These are phyloP conservation scores for Novymonas esmeraldas DNA, from an alignment of 208 protist species.

Conservation along the genomic window DNA sequence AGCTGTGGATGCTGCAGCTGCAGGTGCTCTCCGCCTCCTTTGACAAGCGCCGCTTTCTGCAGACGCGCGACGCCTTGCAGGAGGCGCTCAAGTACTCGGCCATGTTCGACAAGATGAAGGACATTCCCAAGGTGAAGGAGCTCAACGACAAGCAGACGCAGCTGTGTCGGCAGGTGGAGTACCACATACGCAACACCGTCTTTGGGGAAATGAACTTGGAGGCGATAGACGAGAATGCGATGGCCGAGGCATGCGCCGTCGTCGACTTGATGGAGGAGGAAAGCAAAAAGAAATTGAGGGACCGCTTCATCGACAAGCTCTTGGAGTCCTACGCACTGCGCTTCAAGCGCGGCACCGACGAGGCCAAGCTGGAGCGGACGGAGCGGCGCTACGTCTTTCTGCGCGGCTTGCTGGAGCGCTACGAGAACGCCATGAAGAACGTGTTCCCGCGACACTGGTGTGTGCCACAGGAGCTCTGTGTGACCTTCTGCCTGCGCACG, in stretches of 20 bases:
- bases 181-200: slow-evolving; percentile 83
- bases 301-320: slow-evolving; percentile 87
- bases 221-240: slow-evolving; percentile 67
- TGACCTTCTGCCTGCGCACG: slow-evolving; percentile 92
- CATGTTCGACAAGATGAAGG: slow-evolving; percentile 79
- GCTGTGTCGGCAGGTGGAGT: slow-evolving; percentile 78
- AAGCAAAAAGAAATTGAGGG: slow-evolving; percentile 74
- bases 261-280: slow-evolving; percentile 88
- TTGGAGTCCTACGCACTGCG: slow-evolving; percentile 83
- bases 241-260: slow-evolving; percentile 87
- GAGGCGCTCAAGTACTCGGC: slow-evolving; percentile 84
- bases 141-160: slow-evolving; percentile 84
- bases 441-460: slow-evolving; percentile 93
- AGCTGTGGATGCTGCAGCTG: slow-evolving; percentile 92
- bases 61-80: slow-evolving; percentile 83
- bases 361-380: slow-evolving; percentile 87
- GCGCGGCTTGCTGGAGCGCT: slow-evolving; percentile 77
- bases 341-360: slow-evolving; percentile 88
- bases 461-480: slow-evolving; percentile 89
- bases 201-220: slow-evolving; percentile 80
- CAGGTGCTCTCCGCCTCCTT: slow-evolving; percentile 85
- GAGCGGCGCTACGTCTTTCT: slow-evolving; percentile 93
- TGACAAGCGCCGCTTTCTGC: slow-evolving; percentile 74
- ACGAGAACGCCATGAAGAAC: slow-evolving; percentile 73
- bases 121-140: slow-evolving; percentile 90